Evolutionary conservation across 306 rosid genomes (phyloP).

Genomic region (Pyrus bretschneideri): DNA sequence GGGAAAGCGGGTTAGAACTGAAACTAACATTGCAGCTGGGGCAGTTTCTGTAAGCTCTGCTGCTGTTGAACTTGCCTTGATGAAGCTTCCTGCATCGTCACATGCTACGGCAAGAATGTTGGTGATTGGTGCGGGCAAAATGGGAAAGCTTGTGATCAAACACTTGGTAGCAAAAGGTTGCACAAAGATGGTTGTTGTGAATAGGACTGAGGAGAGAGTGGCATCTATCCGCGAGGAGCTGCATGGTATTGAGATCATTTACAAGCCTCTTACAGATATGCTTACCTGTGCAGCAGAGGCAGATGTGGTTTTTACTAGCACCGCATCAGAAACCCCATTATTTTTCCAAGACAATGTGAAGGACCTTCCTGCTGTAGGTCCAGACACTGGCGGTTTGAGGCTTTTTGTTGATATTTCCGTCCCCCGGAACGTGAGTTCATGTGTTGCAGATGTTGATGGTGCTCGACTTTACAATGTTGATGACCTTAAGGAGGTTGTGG

Average conservation of each 20-base stretch:
- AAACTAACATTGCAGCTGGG: conserved; percentile 94
- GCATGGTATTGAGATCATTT: conserved; percentile 63
- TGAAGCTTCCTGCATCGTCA: conserved; percentile 79
- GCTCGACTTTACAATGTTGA: conserved; percentile 77
- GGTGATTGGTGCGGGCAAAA: conserved; percentile 94
- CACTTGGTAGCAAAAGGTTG: conserved; percentile 95
- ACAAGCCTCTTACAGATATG: conserved; percentile 87
- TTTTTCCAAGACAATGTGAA: conserved; percentile 66
- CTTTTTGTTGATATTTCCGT: conserved; percentile 84
- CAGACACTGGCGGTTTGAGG: conserved; percentile 64
- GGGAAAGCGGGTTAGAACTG: conserved; percentile 94
- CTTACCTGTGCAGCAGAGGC: conserved; percentile 63
- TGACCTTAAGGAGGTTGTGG: conserved; percentile 96
- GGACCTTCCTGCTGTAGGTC: conserved; percentile 62
- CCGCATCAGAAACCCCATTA: conserved; percentile 84
- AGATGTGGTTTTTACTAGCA: conserved; percentile 83
- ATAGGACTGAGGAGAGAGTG: conserved; percentile 86
- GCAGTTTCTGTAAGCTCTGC: conserved; percentile 99
- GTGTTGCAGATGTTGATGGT: conserved; percentile 61
- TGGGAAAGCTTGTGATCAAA: conserved; percentile 97
- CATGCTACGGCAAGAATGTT: conserved; percentile 64
- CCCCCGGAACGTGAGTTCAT: conserved; percentile 88
- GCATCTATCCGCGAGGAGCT: conserved; percentile 66
- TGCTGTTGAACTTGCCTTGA: conserved; percentile 84
- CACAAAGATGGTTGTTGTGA: conserved; percentile 77